phyloP scores from a whole-genome alignment of 2,329 filamentous ascomycete species.

The Pseudomassariella vexata region DNA sequence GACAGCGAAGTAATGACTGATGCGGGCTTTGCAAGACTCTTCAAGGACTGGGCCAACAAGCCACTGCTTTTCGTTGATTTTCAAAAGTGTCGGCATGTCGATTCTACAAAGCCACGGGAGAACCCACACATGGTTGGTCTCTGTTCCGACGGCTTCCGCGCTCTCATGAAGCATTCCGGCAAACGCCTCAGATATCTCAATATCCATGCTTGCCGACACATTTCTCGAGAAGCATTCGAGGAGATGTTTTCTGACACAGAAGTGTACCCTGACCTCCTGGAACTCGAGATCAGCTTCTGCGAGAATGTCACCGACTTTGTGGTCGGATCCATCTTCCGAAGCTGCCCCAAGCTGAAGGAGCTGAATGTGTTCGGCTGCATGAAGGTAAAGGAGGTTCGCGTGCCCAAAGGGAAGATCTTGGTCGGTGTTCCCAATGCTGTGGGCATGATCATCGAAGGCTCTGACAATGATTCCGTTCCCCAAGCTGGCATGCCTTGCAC shows the following conservation, averaged over 20 bases:
- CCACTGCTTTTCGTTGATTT: constrained; percentile 68
- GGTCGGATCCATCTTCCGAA: constrained; percentile 56
- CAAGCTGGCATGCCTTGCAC: no score
- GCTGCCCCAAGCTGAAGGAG: constrained; percentile 54
- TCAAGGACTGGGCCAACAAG: constrained; percentile 70
- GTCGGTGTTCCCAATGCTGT: constrained; percentile 35
- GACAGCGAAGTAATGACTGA: constrained; percentile 75
- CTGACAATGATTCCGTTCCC: constrained; percentile 19
- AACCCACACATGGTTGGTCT: constrained; percentile 65
- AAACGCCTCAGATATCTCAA: constrained; percentile 60
- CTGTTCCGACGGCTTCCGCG: constrained; percentile 68
- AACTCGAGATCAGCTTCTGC: constrained; percentile 75
- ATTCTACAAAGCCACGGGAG: constrained; percentile 62
- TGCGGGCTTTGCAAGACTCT: constrained; percentile 64
- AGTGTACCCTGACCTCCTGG: constrained; percentile 60
- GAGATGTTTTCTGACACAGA: constrained; percentile 60
- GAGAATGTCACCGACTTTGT: constrained; percentile 61
- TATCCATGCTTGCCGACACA: constrained; percentile 79
- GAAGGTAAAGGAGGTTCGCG: constrained; percentile 37
- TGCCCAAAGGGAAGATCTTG: constrained; percentile 34
- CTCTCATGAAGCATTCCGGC: constrained; percentile 81
- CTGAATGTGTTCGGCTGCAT: constrained; percentile 62
- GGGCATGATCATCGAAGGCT: constrained; percentile 36
- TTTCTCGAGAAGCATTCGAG: constrained; percentile 65
- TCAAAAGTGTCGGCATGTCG: constrained; percentile 70